A percentile compares a stretch with the other conserved stretches of the same genome.
phyloP scores from a whole-genome alignment of 495 filamentous ascomycete species.

The Thozetella sp. region DNA sequence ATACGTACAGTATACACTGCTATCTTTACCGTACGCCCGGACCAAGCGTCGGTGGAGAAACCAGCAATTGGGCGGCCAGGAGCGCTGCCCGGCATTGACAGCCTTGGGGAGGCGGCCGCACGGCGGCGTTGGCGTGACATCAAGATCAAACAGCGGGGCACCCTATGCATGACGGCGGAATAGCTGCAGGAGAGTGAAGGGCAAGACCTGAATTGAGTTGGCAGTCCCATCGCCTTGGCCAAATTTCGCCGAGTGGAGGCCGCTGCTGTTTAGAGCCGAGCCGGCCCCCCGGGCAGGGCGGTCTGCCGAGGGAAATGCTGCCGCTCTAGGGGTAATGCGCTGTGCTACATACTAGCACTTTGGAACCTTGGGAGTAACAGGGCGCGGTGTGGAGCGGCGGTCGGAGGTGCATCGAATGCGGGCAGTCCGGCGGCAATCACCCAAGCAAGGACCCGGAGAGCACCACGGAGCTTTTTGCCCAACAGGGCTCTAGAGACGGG shows the following conservation, averaged over 20 bases:
- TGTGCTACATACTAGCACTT: too few species aligned
- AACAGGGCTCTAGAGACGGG: background rate
- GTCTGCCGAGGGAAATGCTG: background rate
- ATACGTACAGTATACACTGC: too few species aligned
- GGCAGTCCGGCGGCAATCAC: background rate
- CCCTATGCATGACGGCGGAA: background rate
- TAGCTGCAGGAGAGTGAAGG: background rate
- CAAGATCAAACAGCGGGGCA: background rate
- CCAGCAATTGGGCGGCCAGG: background rate
- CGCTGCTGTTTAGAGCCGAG: background rate
- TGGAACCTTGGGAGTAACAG: too few species aligned
- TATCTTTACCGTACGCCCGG: too few species aligned
- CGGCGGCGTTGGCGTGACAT: background rate
- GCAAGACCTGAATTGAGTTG: background rate
- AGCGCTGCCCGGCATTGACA: background rate
- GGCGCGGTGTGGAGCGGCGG: too few species aligned
- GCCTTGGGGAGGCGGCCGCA: background rate
- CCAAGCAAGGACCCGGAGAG: background rate
- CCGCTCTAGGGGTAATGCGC: background rate
- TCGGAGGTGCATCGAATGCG: background rate
- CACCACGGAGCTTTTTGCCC: background rate
- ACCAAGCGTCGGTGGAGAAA: slow-evolving; percentile 2
- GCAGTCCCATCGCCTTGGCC: background rate
- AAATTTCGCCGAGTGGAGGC: background rate
- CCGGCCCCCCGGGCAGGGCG: background rate